Base-by-base conservation (phyloP, 2,329 filamentous ascomycete species). In the Ophiostoma perfectum region DNA sequence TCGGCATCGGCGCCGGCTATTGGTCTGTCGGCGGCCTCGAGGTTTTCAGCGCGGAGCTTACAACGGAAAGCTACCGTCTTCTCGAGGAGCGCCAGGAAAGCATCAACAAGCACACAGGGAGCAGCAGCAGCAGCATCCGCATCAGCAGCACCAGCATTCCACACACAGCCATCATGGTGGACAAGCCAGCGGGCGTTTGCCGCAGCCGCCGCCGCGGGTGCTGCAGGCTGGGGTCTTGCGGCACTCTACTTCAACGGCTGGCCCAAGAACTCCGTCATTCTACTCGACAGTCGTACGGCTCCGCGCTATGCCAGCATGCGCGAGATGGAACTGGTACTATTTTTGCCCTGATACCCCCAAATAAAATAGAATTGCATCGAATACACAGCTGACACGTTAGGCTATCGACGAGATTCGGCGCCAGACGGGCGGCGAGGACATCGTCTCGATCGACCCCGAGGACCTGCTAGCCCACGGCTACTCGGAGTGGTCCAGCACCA, bases 401-500 rank as follows among this genome's bases (percentile, higher is more conserved):
- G 65, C 67, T 5, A 49, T 71, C 27, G 69, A 76, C 60, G 82
- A 86, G 71, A 88, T 89, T 68, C 82, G 82, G 7, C 73, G 73
- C n/a, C 76, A 79, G 72, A 75, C 82, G 68, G 27, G n/a, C 4
- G 76, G 77, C 64, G 73, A 79, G 16, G 81, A 88, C 70, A 82
- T 86, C 63, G 84, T 89, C 52, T 88, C 85, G 9, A 87, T 81
- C 0, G 87, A 89, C 68, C 81, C 85, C 0, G 87, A 89, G 14
- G 86, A 88, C 72, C 78, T 89, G 58, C 80, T 81, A 60, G 80
- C 81, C 4, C 87, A 89, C 73, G 87, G 87, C n/a, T 89, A 88
- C 75, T 89, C 87, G 2, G 85, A 87, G 73, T 89, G 87, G 87
- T 88, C 86, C 2, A 84, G 85, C 0, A 81, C 80, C 18, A 89